A percentile compares a stretch with the other conserved stretches of the same genome.
phyloP scores from a whole-genome alignment of 1,284 basidiomycete genomes.

The Irpex lacteus region DNA sequence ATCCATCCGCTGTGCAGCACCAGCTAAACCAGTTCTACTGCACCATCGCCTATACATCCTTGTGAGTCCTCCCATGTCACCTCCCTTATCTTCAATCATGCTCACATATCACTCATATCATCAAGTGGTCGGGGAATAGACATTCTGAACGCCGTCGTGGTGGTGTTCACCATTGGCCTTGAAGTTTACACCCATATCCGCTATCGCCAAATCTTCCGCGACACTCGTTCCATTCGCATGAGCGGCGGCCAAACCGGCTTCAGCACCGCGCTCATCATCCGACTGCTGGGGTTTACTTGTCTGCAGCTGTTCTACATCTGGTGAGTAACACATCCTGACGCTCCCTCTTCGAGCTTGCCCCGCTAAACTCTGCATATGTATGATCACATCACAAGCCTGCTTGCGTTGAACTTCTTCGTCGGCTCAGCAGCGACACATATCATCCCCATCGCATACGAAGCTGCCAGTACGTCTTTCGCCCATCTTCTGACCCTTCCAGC shows the following conservation, averaged over 20 bases:
- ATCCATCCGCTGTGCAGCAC: conserved; percentile 17
- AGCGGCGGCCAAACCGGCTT: conserved; percentile 1
- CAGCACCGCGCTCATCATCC: conserved; percentile 14
- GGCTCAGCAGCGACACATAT: conserved; percentile 12
- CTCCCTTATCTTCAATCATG: conserved; percentile 5
- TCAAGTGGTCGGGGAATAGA: conserved; percentile 18
- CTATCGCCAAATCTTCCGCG: conserved; percentile 14
- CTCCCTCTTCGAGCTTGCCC: not conserved
- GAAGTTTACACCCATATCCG: conserved; percentile 18
- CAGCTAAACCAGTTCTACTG: conserved; percentile 19
- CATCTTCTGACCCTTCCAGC: not conserved
- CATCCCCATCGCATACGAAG: conserved; percentile 19
- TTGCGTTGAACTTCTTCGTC: conserved; percentile 16
- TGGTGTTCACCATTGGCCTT: conserved; percentile 16
- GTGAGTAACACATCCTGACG: conserved; percentile 11
- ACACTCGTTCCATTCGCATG: conserved; percentile 1
- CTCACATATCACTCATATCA: conserved; percentile 1
- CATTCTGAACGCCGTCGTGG: conserved; percentile 14
- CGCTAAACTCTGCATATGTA: not conserved
- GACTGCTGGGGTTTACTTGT: conserved; percentile 19
- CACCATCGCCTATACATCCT: conserved; percentile 15
- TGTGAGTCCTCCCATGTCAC: conserved; percentile 15
- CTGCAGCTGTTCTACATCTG: conserved; percentile 21
- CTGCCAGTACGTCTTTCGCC: conserved; percentile 17
- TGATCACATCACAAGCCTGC: conserved; percentile 10